phyloP scores from a whole-genome alignment of 768 basidiomycete species.

The Naematelia encephala region DNA sequence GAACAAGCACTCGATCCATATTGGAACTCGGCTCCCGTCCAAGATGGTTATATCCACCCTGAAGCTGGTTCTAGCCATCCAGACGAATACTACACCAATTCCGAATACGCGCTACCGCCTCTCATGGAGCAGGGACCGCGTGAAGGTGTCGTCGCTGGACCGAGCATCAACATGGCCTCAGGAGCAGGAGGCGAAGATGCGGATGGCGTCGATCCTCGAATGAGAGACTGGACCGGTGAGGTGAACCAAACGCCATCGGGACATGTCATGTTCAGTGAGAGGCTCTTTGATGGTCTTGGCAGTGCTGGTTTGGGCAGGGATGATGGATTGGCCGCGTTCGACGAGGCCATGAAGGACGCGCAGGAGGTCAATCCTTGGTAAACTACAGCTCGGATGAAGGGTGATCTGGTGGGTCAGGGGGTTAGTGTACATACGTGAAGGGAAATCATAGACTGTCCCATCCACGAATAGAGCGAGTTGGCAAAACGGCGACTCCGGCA shows the following conservation, averaged over 20 bases:
- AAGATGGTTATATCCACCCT: not conserved
- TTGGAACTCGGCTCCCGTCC: not conserved
- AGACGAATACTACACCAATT: not conserved
- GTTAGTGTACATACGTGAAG: too few species aligned
- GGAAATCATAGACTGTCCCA: too few species aligned
- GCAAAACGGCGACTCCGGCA: too few species aligned
- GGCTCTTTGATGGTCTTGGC: constrained; percentile 40
- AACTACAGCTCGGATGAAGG: not conserved
- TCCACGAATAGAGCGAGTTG: too few species aligned
- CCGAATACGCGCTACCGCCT: constrained; percentile 18
- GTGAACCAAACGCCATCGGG: constrained; percentile 37
- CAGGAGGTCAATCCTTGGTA: constrained; percentile 22
- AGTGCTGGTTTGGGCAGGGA: constrained; percentile 22
- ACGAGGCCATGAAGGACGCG: constrained; percentile 37
- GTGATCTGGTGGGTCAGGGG: not conserved
- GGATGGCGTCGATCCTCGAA: constrained; percentile 10
- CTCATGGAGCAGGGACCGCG: constrained; percentile 10
- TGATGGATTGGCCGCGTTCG: constrained; percentile 35
- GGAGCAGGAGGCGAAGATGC: not conserved
- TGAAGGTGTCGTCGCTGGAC: not conserved
- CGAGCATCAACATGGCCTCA: not conserved
- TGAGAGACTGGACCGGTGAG: constrained; percentile 20
- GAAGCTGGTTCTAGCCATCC: not conserved
- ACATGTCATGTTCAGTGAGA: constrained; percentile 44
- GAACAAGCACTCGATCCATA: not conserved